Evolutionary conservation across 192 early-diverging fungal species (phyloP).

Genomic region (Backusella parvicylindrica): DNA sequence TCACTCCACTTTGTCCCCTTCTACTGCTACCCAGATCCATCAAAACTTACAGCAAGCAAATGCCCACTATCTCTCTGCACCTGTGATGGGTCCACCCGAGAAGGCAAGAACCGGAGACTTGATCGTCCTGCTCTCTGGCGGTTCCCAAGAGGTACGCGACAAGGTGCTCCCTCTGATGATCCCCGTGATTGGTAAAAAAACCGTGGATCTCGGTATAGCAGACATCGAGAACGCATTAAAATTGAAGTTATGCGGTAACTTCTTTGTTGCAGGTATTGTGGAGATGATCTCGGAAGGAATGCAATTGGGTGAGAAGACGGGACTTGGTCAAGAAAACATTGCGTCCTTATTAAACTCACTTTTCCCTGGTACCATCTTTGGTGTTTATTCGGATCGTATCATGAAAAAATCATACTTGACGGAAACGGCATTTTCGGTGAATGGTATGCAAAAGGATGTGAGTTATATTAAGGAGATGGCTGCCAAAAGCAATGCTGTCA

Average conservation of each 20-base stretch:
- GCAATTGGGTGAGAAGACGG: slow-evolving; percentile 49
- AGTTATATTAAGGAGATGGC: slow-evolving; percentile 39
- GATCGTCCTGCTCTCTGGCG: slow-evolving; percentile 49
- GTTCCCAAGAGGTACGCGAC: slow-evolving; percentile 36
- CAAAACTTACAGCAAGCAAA: slow-evolving; percentile 18
- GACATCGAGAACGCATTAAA: slow-evolving; percentile 38
- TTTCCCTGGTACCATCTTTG: slow-evolving; percentile 42
- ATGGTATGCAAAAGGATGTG: slow-evolving; percentile 43
- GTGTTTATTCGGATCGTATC: slow-evolving; percentile 48
- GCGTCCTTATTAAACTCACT: slow-evolving; percentile 47
- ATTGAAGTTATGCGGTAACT: slow-evolving; percentile 70
- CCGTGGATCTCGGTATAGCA: slow-evolving; percentile 42
- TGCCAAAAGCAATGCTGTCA: slow-evolving; percentile 18
- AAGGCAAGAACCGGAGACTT: slow-evolving; percentile 49
- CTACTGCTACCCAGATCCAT: slow-evolving; percentile 27
- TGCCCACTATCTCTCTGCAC: slow-evolving; percentile 14
- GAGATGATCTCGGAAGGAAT: slow-evolving; percentile 64
- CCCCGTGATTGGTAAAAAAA: slow-evolving; percentile 41
- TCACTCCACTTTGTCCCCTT: slow-evolving; percentile 54
- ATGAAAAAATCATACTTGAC: slow-evolving; percentile 29
- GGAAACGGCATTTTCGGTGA: slow-evolving; percentile 36
- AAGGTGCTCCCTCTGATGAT: slow-evolving; percentile 29
- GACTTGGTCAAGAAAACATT: slow-evolving; percentile 47
- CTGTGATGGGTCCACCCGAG: slow-evolving; percentile 31
- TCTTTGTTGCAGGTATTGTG: slow-evolving; percentile 50